Conservation (phyloP, 1,284 basidiomycete genomes). For the Moniliella sp. region DNA sequence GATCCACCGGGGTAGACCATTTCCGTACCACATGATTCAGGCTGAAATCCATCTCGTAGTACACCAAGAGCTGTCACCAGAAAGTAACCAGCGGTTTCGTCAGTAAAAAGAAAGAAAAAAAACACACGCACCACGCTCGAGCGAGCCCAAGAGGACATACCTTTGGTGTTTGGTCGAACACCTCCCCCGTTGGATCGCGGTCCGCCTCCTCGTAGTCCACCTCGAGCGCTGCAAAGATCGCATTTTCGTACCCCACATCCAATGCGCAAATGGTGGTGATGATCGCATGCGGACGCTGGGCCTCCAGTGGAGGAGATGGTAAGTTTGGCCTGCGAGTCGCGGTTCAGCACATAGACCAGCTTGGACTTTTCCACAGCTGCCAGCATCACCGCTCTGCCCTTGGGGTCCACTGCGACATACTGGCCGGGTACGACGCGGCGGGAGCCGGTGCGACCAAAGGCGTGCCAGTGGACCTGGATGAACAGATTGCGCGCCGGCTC, state of each 20-base stretch:
- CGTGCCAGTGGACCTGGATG: slow-evolving; percentile 25
- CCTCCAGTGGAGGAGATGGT: slow-evolving; percentile 32
- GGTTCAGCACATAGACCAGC: slow-evolving; percentile 30
- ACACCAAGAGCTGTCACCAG: slow-evolving; percentile 10
- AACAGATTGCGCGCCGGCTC: slow-evolving; percentile 14
- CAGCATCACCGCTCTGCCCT: slow-evolving; percentile 28
- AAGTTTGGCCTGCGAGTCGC: slow-evolving; percentile 28
- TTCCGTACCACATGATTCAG: slow-evolving; percentile 31
- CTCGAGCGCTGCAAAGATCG: slow-evolving; percentile 29
- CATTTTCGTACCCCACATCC: slow-evolving; percentile 32
- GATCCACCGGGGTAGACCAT: slow-evolving; percentile 26
- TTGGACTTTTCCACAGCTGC: slow-evolving; percentile 29
- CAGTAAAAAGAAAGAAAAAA: too few species aligned
- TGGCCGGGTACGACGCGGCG: slow-evolving; percentile 28
- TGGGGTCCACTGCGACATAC: slow-evolving; percentile 30
- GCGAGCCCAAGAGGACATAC: slow-evolving; percentile 1
- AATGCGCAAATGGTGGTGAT: slow-evolving; percentile 27
- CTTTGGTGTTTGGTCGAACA: slow-evolving; percentile 17
- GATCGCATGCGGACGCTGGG: slow-evolving; percentile 21
- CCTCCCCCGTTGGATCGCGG: slow-evolving; percentile 22
- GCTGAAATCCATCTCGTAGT: slow-evolving; percentile 33
- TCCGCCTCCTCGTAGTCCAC: slow-evolving; percentile 30
- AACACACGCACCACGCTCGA: not conserved
- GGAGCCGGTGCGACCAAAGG: slow-evolving; percentile 27
- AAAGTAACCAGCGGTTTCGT: too few species aligned